Evolutionary conservation across 352 stramenopile species (phyloP), one percentile per base, ranked within the genome.

Genomic region (Pythium aquatile): DNA sequence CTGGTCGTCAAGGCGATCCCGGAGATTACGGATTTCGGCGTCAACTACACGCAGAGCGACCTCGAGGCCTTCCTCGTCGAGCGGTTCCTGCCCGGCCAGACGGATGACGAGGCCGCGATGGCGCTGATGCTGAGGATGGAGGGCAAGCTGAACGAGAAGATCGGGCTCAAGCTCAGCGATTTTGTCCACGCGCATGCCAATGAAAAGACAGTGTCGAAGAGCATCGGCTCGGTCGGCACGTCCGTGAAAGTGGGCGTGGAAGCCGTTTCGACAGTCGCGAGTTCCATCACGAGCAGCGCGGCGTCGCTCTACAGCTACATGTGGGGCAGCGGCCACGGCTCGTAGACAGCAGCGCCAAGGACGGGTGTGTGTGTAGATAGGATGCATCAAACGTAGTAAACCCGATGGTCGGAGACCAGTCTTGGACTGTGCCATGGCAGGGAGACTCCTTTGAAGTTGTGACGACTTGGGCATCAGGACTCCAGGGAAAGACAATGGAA

Each of bases 261-360:
- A 57, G 88, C 85, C 0, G 85, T 94, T 28, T 90, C 83, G 24
- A 91, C 83, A 0, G 85, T 94, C 16, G 83, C 85, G 30, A 93
- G 76, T 53, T 94, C 85, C 7, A 69, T 94, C 28, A 83, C 80
- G 10, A 91, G 69, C 49, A 74, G 85, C 39, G 85, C 85, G 32
- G 88, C 80, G n/a, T 92, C 85, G 39, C 82, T 94, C 39, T 90
- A 91, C 68, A 93, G 90, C 62, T 94, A 91, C 73, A 81, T 94
- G 69, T 94, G 83, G 83, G 85, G 81, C n/a, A 59, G 61, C 13
- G 8, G 29, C 37, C 28, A 14, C 10, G 35, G 55, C 20, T 49
- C 49, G 37, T 54, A 52, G 5, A 47, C 29, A 5, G 28, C 9
- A 20, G 14, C 28, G 47, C 13, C 39, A 5, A 24, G 39, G 3